Conservation (phyloP, 805 yeast genomes). For the Candida chauliodis region DNA sequence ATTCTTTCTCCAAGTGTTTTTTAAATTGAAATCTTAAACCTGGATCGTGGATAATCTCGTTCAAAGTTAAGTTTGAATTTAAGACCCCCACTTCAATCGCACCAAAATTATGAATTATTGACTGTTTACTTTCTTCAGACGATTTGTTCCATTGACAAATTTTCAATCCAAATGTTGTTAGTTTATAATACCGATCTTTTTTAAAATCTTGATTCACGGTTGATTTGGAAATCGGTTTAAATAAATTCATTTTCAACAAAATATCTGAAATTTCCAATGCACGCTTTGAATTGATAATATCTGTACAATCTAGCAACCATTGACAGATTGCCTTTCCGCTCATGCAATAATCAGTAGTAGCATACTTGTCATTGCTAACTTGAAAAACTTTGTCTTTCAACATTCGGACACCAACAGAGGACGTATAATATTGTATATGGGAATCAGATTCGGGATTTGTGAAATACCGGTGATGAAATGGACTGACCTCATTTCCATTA, state of each 20-base stretch:
- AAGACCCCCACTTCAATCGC: neutral
- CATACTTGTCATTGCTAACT: slow-evolving; percentile 12
- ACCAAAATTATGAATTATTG: neutral
- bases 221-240: slow-evolving; percentile 38
- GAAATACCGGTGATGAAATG: slow-evolving; percentile 72
- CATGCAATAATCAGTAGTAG: slow-evolving; percentile 44
- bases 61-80: slow-evolving; percentile 17
- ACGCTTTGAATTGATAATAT: slow-evolving; percentile 50
- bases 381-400: slow-evolving; percentile 41
- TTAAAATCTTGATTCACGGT: slow-evolving; percentile 18
- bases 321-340: slow-evolving; percentile 78
- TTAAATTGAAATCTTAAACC: slow-evolving; percentile 69
- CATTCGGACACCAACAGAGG: slow-evolving; percentile 62
- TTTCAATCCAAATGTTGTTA: slow-evolving; percentile 41
- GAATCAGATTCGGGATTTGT: slow-evolving; percentile 88
- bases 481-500: slow-evolving; percentile 34
- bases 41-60: slow-evolving; percentile 62
- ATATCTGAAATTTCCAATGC: slow-evolving; percentile 51
- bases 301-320: slow-evolving; percentile 91
- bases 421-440: slow-evolving; percentile 72
- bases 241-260: slow-evolving; percentile 45
- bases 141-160: slow-evolving; percentile 19
- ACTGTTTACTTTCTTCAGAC: neutral
- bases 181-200: slow-evolving; percentile 33
- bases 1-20: slow-evolving; percentile 57